Conservation (phyloP, 1,284 basidiomycete species). For the Boletellus deceptivus region DNA sequence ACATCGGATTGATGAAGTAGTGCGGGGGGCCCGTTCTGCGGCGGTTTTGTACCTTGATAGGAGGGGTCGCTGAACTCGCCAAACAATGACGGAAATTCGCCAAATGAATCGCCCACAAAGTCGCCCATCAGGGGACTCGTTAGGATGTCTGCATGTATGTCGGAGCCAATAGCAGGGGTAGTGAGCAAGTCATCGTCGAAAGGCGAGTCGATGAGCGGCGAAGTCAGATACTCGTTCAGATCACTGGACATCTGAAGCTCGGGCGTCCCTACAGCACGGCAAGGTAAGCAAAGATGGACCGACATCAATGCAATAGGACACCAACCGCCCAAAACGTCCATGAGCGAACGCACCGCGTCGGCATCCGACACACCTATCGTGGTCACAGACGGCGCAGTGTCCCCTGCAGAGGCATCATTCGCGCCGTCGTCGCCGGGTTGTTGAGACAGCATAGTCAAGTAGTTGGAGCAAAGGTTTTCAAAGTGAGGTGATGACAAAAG, state of each 20-base stretch:
- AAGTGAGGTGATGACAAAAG: conserved; percentile 35
- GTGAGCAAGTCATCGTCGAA: conserved; percentile 52
- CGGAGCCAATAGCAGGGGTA: conserved; percentile 48
- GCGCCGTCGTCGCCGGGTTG: conserved; percentile 32
- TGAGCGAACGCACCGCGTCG: conserved; percentile 39
- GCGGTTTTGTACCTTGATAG: conserved; percentile 16
- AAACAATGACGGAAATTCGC: conserved; percentile 28
- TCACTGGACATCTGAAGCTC: conserved; percentile 37
- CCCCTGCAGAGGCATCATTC: conserved; percentile 14
- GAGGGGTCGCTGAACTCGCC: conserved; percentile 7
- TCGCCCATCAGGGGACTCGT: conserved; percentile 36
- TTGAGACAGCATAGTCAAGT: conserved; percentile 48
- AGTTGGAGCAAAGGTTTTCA: conserved; percentile 41
- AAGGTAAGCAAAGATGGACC: neutral
- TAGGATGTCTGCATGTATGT: conserved; percentile 43
- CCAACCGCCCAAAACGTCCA: conserved; percentile 45
- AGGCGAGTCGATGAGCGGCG: conserved; percentile 52
- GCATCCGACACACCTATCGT: conserved; percentile 25
- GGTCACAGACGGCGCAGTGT: conserved; percentile 13
- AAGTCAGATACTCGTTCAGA: conserved; percentile 43
- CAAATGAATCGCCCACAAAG: conserved; percentile 36
- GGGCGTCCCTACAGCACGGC: conserved; percentile 33
- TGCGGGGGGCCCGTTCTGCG: conserved; percentile 8
- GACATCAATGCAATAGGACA: neutral
- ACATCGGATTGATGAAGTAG: conserved; percentile 30